A percentile compares a stretch with the other conserved stretches of the same genome.
These are phyloP conservation scores for Saccharum hybrid DNA, from an alignment of 202 grass and related monocot genomes.

Conservation along the genomic window DNA sequence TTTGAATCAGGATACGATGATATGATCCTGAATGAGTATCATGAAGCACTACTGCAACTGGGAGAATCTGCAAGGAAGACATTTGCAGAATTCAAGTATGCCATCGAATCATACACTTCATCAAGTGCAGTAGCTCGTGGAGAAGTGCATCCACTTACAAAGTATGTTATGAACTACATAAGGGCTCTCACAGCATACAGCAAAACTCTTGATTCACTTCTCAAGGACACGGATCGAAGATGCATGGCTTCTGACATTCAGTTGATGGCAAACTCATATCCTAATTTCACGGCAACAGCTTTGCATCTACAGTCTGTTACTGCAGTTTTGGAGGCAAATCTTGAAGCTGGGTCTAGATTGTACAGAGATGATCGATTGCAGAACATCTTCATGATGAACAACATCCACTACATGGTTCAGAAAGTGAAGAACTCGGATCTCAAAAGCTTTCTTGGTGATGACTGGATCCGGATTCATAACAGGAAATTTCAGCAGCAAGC, in stretches of 20 bases:
- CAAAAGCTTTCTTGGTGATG: slow-evolving; percentile 77
- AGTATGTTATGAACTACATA: slow-evolving; percentile 99
- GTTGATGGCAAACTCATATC: slow-evolving; percentile 21
- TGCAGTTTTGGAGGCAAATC: slow-evolving; percentile 67
- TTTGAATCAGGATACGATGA: slow-evolving; percentile 57
- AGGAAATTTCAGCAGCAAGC: slow-evolving; percentile 73
- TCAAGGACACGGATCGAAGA: slow-evolving; percentile 58
- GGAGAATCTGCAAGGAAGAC: slow-evolving; percentile 63
- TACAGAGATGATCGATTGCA: slow-evolving; percentile 68
- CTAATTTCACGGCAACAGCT: slow-evolving; percentile 49
- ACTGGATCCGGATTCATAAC: slow-evolving; percentile 84
- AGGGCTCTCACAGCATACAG: slow-evolving; percentile 69
- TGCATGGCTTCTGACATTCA: slow-evolving; percentile 45
- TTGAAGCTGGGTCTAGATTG: slow-evolving; percentile 66
- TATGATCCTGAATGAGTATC: slow-evolving; percentile 72
- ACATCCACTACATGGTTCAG: slow-evolving; percentile 92
- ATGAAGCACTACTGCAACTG: slow-evolving; percentile 70
- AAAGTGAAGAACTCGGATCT: slow-evolving; percentile 94
- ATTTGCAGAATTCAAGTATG: slow-evolving; percentile 72
- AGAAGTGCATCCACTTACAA: slow-evolving; percentile 78
- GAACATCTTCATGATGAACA: slow-evolving; percentile 95
- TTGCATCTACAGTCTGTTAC: slow-evolving; percentile 56
- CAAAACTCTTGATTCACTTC: slow-evolving; percentile 75
- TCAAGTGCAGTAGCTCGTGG: slow-evolving; percentile 64
- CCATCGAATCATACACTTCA: slow-evolving; percentile 65